Evolutionary conservation across 768 basidiomycete genomes (phyloP), one percentile per base, ranked within the genome.

Genomic region (Gloeopeniophorella convolvens): DNA sequence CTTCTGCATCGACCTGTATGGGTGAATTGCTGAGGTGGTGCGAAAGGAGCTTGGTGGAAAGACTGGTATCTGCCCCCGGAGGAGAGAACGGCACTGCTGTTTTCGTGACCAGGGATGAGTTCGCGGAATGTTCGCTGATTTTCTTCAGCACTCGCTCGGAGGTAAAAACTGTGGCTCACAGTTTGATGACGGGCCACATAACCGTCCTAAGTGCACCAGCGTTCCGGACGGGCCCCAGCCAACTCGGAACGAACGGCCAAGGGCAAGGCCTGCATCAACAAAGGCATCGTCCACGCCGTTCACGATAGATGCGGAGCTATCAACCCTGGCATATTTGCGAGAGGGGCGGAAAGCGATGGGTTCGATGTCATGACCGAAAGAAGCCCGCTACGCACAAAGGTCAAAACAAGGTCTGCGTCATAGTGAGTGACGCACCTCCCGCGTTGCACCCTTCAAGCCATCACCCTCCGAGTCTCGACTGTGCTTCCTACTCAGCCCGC

Each of bases 191-290:
- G 83, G 82, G 6, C 72, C 69, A 67, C 87, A 84, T 55, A 95
- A 68, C 42, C 72, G 72, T n/a, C 90, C 93, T 10, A 85, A 65
- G 65, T 90, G 85, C 10, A 83, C 82, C 6, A 97, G 62, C 32
- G 71, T 73, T 0, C 91, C 91, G 31, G 78, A 76, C 1, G 88
- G 84, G 16, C 94, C 90, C 91, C 93, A 98, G 4, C 89, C 83
- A 2, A 86, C 89, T 49, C 92, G 77, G 66, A 92, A 96, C 11
- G 88, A 89, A 15, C 91, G 78, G 11, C 93, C 93, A 48, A 93
- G 70, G 1, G 86, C 77, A 30, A 97, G 70, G 0, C 92, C 94
- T 13, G 89, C 87, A 66, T 99, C 95, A 10, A 80, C 70, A 36
- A 81, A 68, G 24, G 76, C 71, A 3, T 74, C 77, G 64, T 95